Evolutionary conservation across 176 grass and related monocot species (phyloP).

Genomic region (Ensete glaucum): DNA sequence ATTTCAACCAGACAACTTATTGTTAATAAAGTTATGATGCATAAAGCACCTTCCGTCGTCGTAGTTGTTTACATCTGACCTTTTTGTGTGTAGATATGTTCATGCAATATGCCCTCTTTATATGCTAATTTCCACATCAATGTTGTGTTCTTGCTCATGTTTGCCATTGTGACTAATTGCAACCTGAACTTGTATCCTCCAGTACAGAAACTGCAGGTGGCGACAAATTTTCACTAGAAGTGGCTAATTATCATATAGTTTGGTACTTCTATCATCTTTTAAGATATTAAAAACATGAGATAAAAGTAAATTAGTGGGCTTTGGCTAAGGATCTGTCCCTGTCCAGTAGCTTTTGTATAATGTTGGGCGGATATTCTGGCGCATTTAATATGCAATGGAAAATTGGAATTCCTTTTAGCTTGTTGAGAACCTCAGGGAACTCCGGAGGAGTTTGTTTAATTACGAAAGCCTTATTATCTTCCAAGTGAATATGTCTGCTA

Average conservation of each 20-base stretch:
- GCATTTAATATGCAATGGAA: background rate
- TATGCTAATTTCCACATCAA: too few relatives aligned
- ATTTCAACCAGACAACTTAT: background rate
- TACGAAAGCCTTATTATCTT: slow-evolving; percentile 47
- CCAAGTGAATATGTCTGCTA: background rate
- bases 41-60: background rate
- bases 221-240: too few relatives aligned
- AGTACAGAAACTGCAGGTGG: too few relatives aligned
- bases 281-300: background rate
- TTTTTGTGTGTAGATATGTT: too few relatives aligned
- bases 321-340: background rate
- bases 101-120: too few relatives aligned
- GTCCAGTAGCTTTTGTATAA: background rate
- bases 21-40: background rate
- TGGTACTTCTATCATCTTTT: too few relatives aligned
- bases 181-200: too few relatives aligned
- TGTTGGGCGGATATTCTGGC: background rate
- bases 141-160: too few relatives aligned
- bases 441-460: slow-evolving; percentile 63
- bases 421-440: slow-evolving; percentile 54
- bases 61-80: too few relatives aligned
- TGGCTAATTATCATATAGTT: too few relatives aligned
- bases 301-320: background rate
- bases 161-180: too few relatives aligned
- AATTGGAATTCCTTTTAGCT: slow-evolving; percentile 25